Evolutionary conservation across 1,284 basidiomycete genomes (phyloP).

Genomic region (Kwoniella shivajii): DNA sequence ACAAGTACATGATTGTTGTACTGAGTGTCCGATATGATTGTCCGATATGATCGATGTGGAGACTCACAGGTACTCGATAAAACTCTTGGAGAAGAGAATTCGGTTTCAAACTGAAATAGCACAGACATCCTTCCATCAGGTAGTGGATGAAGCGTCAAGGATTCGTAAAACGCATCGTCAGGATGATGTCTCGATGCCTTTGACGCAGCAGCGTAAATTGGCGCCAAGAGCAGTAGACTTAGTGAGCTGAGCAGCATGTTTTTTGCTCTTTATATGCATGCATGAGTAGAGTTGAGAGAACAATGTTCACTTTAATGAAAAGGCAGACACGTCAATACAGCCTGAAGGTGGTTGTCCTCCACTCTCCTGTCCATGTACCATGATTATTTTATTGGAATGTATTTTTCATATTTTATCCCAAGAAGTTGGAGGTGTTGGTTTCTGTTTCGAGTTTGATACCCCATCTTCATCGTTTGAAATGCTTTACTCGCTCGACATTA

Average conservation of each 20-base stretch:
- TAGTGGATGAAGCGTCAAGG: constrained; percentile 71
- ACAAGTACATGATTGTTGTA: too few relatives aligned
- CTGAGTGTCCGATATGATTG: too few relatives aligned
- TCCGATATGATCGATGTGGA: too few relatives aligned
- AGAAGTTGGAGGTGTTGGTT: too few relatives aligned
- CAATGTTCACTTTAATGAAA: neutral
- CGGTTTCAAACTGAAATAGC: constrained; percentile 78
- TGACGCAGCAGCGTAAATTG: constrained; percentile 8
- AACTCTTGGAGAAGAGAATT: constrained; percentile 52
- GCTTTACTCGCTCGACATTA: too few relatives aligned
- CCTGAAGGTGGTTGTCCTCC: neutral
- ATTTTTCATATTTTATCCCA: constrained; percentile 7
- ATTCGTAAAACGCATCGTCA: constrained; percentile 58
- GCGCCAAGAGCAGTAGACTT: constrained; percentile 8
- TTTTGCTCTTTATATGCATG: neutral
- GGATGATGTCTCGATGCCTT: constrained; percentile 9
- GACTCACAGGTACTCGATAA: constrained; percentile 14
- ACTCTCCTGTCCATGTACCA: neutral
- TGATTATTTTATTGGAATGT: neutral
- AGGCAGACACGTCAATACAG: neutral
- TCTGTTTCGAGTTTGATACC: neutral
- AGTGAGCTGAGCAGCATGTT: constrained; percentile 19
- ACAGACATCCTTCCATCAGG: constrained; percentile 81
- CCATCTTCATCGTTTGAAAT: too few relatives aligned
- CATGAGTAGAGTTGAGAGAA: neutral